A percentile compares a stretch with the other conserved stretches of the same genome.
Evolutionary conservation across 2,329 filamentous ascomycete genomes (phyloP).

Genomic region (Dothideomycetes sp.): DNA sequence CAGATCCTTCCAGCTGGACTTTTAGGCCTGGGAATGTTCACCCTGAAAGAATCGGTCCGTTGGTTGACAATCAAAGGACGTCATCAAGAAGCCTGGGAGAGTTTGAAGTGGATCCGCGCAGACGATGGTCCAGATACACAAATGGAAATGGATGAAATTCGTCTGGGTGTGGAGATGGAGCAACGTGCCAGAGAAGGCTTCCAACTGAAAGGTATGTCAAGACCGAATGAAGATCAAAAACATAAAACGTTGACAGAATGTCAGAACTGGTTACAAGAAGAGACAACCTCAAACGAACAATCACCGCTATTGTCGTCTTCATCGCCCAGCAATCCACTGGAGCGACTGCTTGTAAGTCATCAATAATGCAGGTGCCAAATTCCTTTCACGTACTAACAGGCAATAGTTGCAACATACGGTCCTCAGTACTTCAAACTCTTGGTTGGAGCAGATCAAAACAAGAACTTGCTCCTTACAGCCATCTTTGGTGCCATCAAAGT

Average conservation of each 20-base stretch:
- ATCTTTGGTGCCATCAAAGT: conserved; percentile 49
- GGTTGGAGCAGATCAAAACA: conserved; percentile 35
- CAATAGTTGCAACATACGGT: conserved; percentile 33
- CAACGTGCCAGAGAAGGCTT: conserved; percentile 37
- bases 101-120: conserved; percentile 44
- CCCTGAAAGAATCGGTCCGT: conserved; percentile 40
- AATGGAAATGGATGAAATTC: conserved; percentile 44
- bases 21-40: conserved; percentile 41
- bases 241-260: background rate
- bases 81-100: conserved; percentile 38
- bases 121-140: conserved; percentile 28
- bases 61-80: conserved; percentile 43
- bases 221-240: background rate
- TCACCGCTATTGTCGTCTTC: conserved; percentile 40
- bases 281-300: conserved; percentile 37
- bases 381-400: no score
- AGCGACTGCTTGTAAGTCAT: conserved; percentile 45
- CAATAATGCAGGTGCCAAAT: no score
- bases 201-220: conserved; percentile 20
- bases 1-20: conserved; percentile 41
- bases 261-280: conserved; percentile 36
- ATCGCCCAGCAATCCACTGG: conserved; percentile 46
- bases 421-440: conserved; percentile 47
- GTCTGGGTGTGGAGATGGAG: conserved; percentile 39
- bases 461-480: conserved; percentile 41